Evolutionary conservation across 345 rosid genomes (phyloP).

Genomic region (Lepidium aucheri): DNA sequence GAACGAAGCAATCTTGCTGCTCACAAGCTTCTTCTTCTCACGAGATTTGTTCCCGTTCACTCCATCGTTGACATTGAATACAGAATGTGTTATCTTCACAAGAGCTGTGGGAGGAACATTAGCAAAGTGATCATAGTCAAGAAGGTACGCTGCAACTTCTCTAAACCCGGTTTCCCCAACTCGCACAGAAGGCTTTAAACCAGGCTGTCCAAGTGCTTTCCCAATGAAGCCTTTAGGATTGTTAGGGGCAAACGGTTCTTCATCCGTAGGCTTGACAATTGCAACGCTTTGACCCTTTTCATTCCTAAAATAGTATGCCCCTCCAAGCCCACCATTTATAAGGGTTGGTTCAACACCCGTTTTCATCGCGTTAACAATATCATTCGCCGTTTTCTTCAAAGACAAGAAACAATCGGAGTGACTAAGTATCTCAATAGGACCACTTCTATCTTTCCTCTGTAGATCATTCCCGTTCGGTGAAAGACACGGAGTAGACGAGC

Average conservation of each 20-base stretch:
- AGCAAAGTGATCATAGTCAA: slow-evolving; percentile 56
- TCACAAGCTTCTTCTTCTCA: slow-evolving; percentile 34
- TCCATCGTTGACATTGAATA: slow-evolving; percentile 57
- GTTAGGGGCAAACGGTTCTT: slow-evolving; percentile 82
- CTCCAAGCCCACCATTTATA: slow-evolving; percentile 50
- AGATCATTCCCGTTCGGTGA: slow-evolving; percentile 44
- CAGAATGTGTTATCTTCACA: slow-evolving; percentile 54
- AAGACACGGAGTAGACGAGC: slow-evolving; percentile 59
- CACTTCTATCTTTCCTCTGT: slow-evolving; percentile 44
- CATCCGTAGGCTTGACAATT: slow-evolving; percentile 68
- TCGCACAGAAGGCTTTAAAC: slow-evolving; percentile 58
- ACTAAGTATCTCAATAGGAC: slow-evolving; percentile 51
- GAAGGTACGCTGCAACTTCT: slow-evolving; percentile 69
- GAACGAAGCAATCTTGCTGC: slow-evolving; percentile 70
- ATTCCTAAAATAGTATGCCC: slow-evolving; percentile 56
- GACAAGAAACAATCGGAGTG: slow-evolving; percentile 27
- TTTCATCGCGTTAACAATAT: slow-evolving; percentile 42
- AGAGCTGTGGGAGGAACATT: slow-evolving; percentile 67
- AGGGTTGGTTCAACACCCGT: slow-evolving; percentile 44
- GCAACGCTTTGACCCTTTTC: slow-evolving; percentile 52
- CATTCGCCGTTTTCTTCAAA: slow-evolving; percentile 32
- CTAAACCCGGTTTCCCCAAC: slow-evolving; percentile 76
- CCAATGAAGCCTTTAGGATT: slow-evolving; percentile 79
- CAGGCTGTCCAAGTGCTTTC: slow-evolving; percentile 65
- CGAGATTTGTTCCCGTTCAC: slow-evolving; percentile 40